Evolutionary conservation across 805 yeast genomes (phyloP), one percentile per base, ranked within the genome.

Genomic region (Saccharomycopsis sp.): DNA sequence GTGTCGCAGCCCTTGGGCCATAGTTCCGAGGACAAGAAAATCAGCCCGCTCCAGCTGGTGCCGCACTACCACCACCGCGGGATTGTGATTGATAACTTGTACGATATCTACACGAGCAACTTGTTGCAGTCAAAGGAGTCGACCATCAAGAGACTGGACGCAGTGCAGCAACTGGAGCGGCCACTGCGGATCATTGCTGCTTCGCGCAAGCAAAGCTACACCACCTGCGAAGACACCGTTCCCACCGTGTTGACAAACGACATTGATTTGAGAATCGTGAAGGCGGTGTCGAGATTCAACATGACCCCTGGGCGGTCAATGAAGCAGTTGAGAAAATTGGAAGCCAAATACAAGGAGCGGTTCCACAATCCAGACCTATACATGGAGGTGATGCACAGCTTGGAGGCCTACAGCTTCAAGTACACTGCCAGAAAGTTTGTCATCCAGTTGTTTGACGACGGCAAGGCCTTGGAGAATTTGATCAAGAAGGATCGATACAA

Each of bases 401-500:
- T 33, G 63, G 61, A 50, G 66, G 62, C 44, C 49, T 58, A 18
- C 66, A 61, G 43, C 50, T 59, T 38, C 34, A 47, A 42, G 23
- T 20, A 19, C 5, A 23, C 41, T 10, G 35, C 48, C 5, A 34
- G 43, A 34, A 35, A 23, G 17, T 43, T 41, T 30, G 41, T 47
- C n/a, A 19, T 47, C 7, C 27, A 42, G 8, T 27, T 47, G 17
- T 47, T 47, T 33, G 19, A 40, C n/a, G 42, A 44, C 23, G 40
- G 34, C 13, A 40, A 36, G 21, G 50, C 46, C 3, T 36, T 47
- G 27, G 50, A 47, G 29, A 34, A 36, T 16, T 13, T 44, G 9
- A 29, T 41, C 9, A 47, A 31, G 39, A 23, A 30, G 17, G 50
- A 47, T 17, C 23, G 50, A n/a, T 20, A 12, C 26, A 43, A 26